Conservation (phyloP, 257 asterid species). For the Solanum dulcamara region DNA sequence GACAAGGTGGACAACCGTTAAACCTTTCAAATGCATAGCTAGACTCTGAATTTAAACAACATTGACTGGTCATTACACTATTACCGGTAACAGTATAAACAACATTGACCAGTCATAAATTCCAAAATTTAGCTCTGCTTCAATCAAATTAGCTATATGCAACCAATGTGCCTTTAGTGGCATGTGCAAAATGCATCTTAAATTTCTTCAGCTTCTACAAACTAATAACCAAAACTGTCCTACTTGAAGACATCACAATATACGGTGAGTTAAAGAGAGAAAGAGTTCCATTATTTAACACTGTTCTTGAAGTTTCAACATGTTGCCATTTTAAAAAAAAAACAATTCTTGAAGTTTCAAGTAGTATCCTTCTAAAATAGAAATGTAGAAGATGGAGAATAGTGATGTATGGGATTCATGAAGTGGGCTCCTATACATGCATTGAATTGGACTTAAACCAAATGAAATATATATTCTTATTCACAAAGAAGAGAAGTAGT, state of each 20-base stretch:
- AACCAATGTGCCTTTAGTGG: neutral
- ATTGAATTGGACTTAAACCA: neutral
- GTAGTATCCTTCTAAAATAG: neutral
- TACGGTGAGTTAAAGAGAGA: neutral
- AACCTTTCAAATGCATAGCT: neutral
- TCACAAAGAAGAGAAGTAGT: neutral
- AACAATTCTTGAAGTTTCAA: neutral
- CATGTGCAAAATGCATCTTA: neutral
- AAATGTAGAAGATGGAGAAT: neutral
- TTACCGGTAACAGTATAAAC: neutral
- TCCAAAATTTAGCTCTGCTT: neutral
- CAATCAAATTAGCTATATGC: neutral
- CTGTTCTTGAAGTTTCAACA: neutral
- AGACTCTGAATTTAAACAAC: neutral
- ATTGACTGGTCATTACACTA: neutral
- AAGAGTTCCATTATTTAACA: neutral
- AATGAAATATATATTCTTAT: neutral
- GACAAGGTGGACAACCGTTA: neutral
- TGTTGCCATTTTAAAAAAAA: neutral
- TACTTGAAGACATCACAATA: neutral
- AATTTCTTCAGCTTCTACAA: neutral
- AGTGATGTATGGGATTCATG: neutral
- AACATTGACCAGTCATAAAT: neutral
- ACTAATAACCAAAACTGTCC: neutral
- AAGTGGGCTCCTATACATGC: neutral